Conservation (phyloP, 2,329 filamentous ascomycete species). For the Furcasterigmium furcatum region DNA sequence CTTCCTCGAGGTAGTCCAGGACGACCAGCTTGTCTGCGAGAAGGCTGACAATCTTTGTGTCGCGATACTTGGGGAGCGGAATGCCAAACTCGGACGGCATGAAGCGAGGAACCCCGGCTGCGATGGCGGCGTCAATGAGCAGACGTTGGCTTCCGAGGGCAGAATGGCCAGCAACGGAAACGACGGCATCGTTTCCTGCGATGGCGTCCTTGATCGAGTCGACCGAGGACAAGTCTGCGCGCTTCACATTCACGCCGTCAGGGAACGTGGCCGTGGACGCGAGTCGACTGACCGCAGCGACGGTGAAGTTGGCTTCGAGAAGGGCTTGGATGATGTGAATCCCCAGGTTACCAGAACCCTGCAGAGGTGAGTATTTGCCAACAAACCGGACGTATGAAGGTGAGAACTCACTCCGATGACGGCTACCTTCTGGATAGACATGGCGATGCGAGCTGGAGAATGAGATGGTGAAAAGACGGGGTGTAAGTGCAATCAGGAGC, state of each 20-base stretch:
- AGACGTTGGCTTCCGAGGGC: slow-evolving; percentile 40
- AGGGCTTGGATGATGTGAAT: slow-evolving; percentile 22
- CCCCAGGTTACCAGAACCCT: slow-evolving; percentile 30
- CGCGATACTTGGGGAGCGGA: slow-evolving; percentile 21
- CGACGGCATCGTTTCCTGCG: slow-evolving; percentile 50
- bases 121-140: slow-evolving; percentile 52
- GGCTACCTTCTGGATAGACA: slow-evolving; percentile 28
- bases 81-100: slow-evolving; percentile 52
- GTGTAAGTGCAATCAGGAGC: too few relatives aligned
- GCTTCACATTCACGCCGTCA: slow-evolving; percentile 35
- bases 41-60: slow-evolving; percentile 19
- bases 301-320: slow-evolving; percentile 36
- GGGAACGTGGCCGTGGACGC: slow-evolving; percentile 33
- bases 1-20: slow-evolving; percentile 11
- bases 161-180: slow-evolving; percentile 43
- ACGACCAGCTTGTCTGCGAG: slow-evolving; percentile 20
- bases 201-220: slow-evolving; percentile 43
- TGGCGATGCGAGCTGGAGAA: slow-evolving; percentile 3
- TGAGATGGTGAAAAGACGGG: too few relatives aligned
- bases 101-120: slow-evolving; percentile 54
- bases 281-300: slow-evolving; percentile 47
- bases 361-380: not conserved
- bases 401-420: slow-evolving; percentile 27
- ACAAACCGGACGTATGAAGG: not conserved
- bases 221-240: slow-evolving; percentile 40